A percentile compares a stretch with the other conserved stretches of the same genome.
Evolutionary conservation across 192 early-diverging fungal genomes (phyloP).

Genomic region (Kickxella alabastrina): DNA sequence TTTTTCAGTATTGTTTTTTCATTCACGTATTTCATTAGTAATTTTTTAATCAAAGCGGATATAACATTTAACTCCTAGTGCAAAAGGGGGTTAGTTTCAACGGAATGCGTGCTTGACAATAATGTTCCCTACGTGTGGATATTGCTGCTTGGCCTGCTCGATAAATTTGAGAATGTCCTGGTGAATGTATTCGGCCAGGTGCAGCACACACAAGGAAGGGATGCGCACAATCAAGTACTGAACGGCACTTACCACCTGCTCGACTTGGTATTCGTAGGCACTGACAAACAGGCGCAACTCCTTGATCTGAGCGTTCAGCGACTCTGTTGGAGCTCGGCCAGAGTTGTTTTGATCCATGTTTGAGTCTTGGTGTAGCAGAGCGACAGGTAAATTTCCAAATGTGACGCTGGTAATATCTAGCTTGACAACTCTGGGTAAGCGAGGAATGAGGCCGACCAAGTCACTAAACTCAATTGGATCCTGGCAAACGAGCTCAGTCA

Average conservation of each 20-base stretch:
- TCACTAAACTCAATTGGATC: slow-evolving; percentile 1
- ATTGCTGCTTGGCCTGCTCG: background rate
- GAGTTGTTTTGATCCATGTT: background rate
- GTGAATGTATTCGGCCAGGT: background rate
- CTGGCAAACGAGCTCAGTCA: background rate
- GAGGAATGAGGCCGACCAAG: background rate
- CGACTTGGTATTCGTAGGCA: background rate
- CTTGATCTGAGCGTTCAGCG: background rate
- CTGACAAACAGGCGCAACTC: background rate
- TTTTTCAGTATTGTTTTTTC: background rate
- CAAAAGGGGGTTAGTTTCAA: background rate
- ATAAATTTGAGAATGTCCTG: background rate
- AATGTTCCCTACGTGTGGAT: background rate
- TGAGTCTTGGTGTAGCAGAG: background rate
- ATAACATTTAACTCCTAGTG: background rate
- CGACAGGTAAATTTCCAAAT: background rate
- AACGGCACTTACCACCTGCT: background rate
- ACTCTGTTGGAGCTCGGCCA: background rate
- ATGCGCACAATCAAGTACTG: slow-evolving; percentile 3
- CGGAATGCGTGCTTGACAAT: background rate
- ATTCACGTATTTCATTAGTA: background rate
- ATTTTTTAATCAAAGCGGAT: slow-evolving; percentile 6
- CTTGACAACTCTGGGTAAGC: background rate
- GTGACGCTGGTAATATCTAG: background rate
- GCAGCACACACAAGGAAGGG: background rate